These are phyloP conservation scores for Curvularia sp. DNA, from an alignment of 2,329 filamentous ascomycete species.

Conservation along the genomic window DNA sequence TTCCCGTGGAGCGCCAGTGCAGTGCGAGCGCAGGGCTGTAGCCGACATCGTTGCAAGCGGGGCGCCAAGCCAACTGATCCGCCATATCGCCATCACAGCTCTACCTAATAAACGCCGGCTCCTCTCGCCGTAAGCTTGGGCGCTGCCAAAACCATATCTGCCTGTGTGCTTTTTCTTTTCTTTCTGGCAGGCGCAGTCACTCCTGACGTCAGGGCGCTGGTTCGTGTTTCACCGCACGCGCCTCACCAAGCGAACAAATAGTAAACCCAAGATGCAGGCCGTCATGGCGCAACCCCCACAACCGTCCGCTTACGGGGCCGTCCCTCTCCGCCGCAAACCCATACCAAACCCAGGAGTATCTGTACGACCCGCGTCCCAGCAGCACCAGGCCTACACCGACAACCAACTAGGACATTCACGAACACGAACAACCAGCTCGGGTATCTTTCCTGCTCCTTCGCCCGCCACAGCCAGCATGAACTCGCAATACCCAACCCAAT, in stretches of 20 bases:
- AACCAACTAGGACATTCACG: conserved; percentile 44
- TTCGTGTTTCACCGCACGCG: conserved; percentile 36
- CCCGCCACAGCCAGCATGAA: conserved; percentile 43
- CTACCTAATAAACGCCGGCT: conserved; percentile 33
- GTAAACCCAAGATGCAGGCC: conserved; percentile 37
- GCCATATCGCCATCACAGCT: conserved; percentile 20
- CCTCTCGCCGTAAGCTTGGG: conserved; percentile 11
- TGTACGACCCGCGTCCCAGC: conserved; percentile 40
- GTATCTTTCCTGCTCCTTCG: conserved; percentile 40
- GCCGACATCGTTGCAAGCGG: conserved; percentile 28
- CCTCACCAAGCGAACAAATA: conserved; percentile 29
- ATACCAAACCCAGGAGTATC: conserved; percentile 43
- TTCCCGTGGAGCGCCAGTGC: conserved; percentile 30
- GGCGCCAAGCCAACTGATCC: conserved; percentile 30
- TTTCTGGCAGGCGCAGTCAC: conserved; percentile 22
- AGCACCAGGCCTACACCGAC: conserved; percentile 31
- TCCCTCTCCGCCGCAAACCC: conserved; percentile 47
- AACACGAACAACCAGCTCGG: conserved; percentile 50
- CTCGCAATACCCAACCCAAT: conserved; percentile 46
- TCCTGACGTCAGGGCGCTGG: conserved; percentile 38
- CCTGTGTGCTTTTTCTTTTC: conserved; percentile 24
- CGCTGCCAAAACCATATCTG: conserved; percentile 7
- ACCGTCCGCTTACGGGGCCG: conserved; percentile 36
- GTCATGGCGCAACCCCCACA: conserved; percentile 38
- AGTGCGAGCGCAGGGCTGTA: conserved; percentile 30